Base-by-base conservation (phyloP, 2,329 filamentous ascomycete species). In the Penicillium sumatraense region DNA sequence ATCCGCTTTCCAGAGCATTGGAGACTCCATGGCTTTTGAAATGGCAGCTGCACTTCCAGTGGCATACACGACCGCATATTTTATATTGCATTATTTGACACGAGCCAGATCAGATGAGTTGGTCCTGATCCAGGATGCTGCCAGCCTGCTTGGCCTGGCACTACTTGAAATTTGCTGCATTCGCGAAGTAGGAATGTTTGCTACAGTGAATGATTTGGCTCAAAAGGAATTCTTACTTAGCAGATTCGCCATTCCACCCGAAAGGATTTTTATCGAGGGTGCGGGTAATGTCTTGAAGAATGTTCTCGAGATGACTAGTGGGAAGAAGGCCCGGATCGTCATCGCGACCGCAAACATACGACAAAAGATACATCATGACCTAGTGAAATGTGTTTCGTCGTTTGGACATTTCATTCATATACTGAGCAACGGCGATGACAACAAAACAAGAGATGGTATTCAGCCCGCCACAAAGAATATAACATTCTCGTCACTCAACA, bases 331-430 rank as follows among this genome's bases (percentile, higher is more conserved):
- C 5, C 53, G 64, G 11, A 46, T 62, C 4, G 48, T 66, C 2
- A 49, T 70, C 8, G 57, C 60, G 13, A 56, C 53, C 27, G 18
- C 46, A 2, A 27, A 24, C 3, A 3, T 16, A 8, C 40, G 49
- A 2, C 46, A 49, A 6, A 21, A 20, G 3, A 14, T 11, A 0
- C 7, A 54, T 1, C 50, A 46, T 2, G 33, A 11, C 6, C 49
- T 63, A 2, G 66, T 67, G 61, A 49, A 60, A 20, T 64, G 59
- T 44, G 48, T 67, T 20, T 63, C 67, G 1, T 27, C 57, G 14
- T 70, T 65, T 50, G 72, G 72, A 1, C 63, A 57, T 20, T 67
- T 75, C 26, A 56, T 76, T 13, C 68, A 73, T 21, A 53, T 75
- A 44, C 60, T 58, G 7, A 63, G 59, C 29, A 56, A 40, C 8